Percentiles rank a stretch among this genome's conserved stretches.
phyloP scores from a whole-genome alignment of 208 protist species.

The Trypanosoma lewisi region DNA sequence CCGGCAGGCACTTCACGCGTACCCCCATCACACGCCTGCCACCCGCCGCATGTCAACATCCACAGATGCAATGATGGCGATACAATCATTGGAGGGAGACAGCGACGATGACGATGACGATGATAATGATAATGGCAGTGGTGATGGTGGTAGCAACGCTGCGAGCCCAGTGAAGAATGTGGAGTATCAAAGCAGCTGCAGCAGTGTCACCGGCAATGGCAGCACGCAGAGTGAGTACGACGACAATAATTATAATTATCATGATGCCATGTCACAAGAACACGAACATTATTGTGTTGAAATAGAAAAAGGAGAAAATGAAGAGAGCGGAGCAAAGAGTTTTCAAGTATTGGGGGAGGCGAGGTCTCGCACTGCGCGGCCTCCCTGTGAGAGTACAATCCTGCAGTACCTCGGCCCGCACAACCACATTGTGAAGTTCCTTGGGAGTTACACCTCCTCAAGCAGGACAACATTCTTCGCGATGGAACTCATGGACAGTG shows the following conservation, averaged over 20 bases:
- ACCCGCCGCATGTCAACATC: neutral
- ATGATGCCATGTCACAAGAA: too few species aligned
- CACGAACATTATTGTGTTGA: neutral
- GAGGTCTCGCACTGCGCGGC: neutral
- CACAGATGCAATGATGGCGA: neutral
- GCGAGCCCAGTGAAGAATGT: too few species aligned
- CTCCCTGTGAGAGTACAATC: conserved; percentile 37
- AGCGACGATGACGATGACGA: neutral
- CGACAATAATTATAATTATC: too few species aligned
- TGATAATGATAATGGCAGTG: neutral
- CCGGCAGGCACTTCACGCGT: neutral
- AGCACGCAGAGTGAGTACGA: too few species aligned
- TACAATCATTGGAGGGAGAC: neutral
- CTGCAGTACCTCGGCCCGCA: conserved; percentile 56
- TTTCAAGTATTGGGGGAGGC: neutral
- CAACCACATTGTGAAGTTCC: conserved; percentile 61
- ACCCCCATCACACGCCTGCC: neutral
- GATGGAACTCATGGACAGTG: conserved; percentile 85
- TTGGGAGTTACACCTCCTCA: conserved; percentile 47
- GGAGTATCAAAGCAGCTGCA: neutral
- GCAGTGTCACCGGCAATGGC: neutral
- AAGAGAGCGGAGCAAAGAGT: neutral
- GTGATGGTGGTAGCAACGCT: neutral
- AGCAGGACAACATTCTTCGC: conserved; percentile 47
- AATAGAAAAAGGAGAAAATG: conserved; percentile 1